Evolutionary conservation across 2,329 filamentous ascomycete species (phyloP), one percentile per base, ranked within the genome.

Genomic region (Alternaria longipes): DNA sequence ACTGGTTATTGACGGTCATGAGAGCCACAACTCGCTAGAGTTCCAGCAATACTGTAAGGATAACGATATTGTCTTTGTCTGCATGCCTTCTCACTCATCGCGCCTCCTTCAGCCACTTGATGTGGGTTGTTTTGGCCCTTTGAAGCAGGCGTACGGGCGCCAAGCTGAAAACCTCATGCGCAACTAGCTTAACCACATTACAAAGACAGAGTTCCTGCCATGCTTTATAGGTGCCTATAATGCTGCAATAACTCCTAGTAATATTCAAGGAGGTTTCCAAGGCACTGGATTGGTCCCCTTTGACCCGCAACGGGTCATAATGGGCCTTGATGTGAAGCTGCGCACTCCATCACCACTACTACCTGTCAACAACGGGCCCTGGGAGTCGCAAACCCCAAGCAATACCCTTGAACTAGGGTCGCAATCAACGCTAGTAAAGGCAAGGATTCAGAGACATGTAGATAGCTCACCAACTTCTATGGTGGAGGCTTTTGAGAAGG

Each of bases 271-370:
- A 72, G 66, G 69, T 49, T 78, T 78, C 60, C 36, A 56, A 69
- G 70, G 67, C 60, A 67, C 74, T 67, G 60, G 77, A 34, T 60
- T 80, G 62, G 62, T 74, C 53, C 74, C 70, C 58, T 72, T 75
- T 57, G 56, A 79, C 65, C 71, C 70, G 65, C 54, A 76, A 56
- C 58, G 41, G 54, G 73, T 78, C 14, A 59, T 79, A 65, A 70
- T 59, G 56, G 69, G 66, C 61, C 71, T 80, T 66, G 61, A 74
- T 50, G 63, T 69, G 16, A 41, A 65, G 47, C 38, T 71, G 32
- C 41, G 56, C 24, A 67, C 63, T 45, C 54, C 40, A 59, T 58
- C 41, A 64, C 59, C 45, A 62, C 60, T 36, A 52, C 36, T 38
- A 8, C 56, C 59, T 28, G 42, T 54, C 56, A 55, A 62, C 8